Percentiles rank a stretch among this genome's conserved stretches.
These are phyloP conservation scores for Didymella sp. DNA, from an alignment of 2,329 filamentous ascomycete species.

Conservation along the genomic window DNA sequence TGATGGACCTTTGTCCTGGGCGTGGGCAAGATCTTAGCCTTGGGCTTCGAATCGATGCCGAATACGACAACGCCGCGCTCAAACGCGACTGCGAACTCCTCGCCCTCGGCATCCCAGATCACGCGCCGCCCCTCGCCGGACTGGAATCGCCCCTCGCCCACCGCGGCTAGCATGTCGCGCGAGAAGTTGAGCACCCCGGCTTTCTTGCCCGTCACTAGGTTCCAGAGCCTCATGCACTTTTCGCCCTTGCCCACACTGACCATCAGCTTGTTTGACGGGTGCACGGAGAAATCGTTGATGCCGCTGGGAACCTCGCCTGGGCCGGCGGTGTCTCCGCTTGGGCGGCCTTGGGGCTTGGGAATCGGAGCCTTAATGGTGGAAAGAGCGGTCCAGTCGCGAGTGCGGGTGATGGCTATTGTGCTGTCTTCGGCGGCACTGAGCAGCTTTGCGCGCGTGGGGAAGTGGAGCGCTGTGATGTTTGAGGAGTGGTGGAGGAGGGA, in stretches of 20 bases:
- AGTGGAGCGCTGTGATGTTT: constrained; percentile 78
- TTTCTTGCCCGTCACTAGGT: constrained; percentile 94
- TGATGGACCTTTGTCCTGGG: constrained; percentile 83
- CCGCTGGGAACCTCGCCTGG: constrained; percentile 83
- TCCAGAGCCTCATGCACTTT: constrained; percentile 92
- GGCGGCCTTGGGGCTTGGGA: constrained; percentile 78
- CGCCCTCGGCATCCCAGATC: constrained; percentile 76
- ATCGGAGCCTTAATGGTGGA: constrained; percentile 88
- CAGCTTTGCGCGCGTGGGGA: constrained; percentile 86
- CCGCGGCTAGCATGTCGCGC: constrained; percentile 72
- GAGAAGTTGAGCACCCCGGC: constrained; percentile 89
- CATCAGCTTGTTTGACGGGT: constrained; percentile 97
- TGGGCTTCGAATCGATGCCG: constrained; percentile 84
- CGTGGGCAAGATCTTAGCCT: constrained; percentile 72
- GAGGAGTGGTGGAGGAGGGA: constrained; percentile 85
- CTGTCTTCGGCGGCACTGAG: constrained; percentile 90
- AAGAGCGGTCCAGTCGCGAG: constrained; percentile 86
- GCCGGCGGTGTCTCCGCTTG: constrained; percentile 87
- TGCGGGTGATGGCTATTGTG: constrained; percentile 84
- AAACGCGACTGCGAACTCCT: constrained; percentile 89
- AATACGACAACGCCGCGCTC: constrained; percentile 86
- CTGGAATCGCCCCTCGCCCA: constrained; percentile 77
- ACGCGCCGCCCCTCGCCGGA: constrained; percentile 85
- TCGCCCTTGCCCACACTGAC: constrained; percentile 90
- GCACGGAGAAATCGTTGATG: constrained; percentile 92